Conservation (phyloP, 805 yeast species). For the Saturnispora hagleri region DNA sequence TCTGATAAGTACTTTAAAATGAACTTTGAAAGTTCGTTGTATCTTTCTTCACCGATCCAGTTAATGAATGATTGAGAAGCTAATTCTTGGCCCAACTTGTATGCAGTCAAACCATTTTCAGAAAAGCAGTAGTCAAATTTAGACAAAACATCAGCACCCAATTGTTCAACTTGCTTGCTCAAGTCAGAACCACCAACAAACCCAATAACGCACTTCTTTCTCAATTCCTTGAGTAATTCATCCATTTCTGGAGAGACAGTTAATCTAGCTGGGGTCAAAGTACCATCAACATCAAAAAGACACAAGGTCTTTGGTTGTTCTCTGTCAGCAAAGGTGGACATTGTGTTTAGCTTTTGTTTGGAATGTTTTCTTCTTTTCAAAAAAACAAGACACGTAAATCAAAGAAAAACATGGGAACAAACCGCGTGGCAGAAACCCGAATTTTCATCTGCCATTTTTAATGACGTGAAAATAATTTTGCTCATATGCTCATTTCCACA, state of each 20-base stretch:
- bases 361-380: neutral
- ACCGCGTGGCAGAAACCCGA: constrained; percentile 2
- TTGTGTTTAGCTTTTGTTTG: constrained; percentile 4
- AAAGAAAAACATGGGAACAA: neutral
- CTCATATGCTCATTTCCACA: constrained; percentile 1
- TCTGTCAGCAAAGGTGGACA: constrained; percentile 48
- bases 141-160: constrained; percentile 67
- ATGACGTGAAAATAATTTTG: neutral
- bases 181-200: constrained; percentile 97
- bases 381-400: neutral
- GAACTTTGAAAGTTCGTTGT: constrained; percentile 81
- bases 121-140: constrained; percentile 94
- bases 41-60: constrained; percentile 94
- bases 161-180: constrained; percentile 90
- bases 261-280: constrained; percentile 92
- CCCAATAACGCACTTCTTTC: constrained; percentile 91
- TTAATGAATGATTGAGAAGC: constrained; percentile 90
- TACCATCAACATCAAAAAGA: constrained; percentile 96
- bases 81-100: constrained; percentile 78
- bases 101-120: constrained; percentile 97
- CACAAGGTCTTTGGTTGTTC: constrained; percentile 82
- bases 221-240: constrained; percentile 57
- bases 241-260: constrained; percentile 67
- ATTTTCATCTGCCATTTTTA: constrained; percentile 1
- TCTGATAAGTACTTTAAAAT: constrained; percentile 77